Conservation (phyloP, 148 eudicot genomes). For the Arbutus unedo region DNA sequence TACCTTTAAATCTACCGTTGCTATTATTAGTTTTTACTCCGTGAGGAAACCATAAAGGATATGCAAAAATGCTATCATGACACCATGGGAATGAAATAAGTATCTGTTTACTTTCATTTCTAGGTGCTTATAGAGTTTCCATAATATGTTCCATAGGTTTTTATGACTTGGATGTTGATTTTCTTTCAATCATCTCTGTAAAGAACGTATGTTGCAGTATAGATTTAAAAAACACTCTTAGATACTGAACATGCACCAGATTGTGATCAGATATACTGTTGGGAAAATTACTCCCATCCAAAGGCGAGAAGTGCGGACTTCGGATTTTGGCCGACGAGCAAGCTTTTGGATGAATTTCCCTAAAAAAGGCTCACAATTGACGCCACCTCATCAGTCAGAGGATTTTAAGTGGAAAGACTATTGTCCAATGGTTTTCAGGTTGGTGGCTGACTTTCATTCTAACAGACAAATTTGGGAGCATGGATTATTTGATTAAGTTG, state of each 20-base stretch:
- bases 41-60: conserved; percentile 2
- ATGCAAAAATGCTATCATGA: neutral
- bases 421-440: conserved; percentile 99
- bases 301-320: conserved; percentile 72
- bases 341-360: conserved; percentile 99
- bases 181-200: neutral
- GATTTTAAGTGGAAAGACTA: conserved; percentile 98
- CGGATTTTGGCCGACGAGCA: conserved; percentile 90
- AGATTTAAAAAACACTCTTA: neutral
- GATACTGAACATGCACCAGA: conserved; percentile 34
- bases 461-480: neutral
- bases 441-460: conserved; percentile 27
- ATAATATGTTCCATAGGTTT: neutral
- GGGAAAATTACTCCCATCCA: conserved; percentile 98
- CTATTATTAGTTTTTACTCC: neutral
- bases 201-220: neutral
- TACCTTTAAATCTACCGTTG: neutral
- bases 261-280: conserved; percentile 81
- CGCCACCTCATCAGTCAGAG: conserved; percentile 93
- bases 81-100: neutral
- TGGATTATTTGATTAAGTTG: neutral
- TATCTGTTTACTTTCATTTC: neutral
- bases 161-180: neutral
- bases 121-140: neutral
- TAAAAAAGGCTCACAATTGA: conserved; percentile 83